These are phyloP conservation scores for Flaveria trinervia DNA, from an alignment of 129 eudicot species.

Conservation along the genomic window DNA sequence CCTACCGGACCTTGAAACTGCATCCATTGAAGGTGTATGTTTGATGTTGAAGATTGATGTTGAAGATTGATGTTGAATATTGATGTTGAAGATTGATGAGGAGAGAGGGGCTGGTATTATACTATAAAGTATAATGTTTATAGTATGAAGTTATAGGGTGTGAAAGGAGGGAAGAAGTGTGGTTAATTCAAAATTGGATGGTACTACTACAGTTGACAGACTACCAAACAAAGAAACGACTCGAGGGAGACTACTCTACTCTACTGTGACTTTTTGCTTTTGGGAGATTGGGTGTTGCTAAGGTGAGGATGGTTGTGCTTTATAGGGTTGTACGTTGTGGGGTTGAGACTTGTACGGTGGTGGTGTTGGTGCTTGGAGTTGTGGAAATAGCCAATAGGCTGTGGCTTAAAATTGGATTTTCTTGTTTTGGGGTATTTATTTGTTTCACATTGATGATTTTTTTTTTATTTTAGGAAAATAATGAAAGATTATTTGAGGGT, in stretches of 20 bases:
- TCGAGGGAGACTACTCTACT: not conserved
- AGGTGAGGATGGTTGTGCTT: not conserved
- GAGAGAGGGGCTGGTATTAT: conserved; percentile 16
- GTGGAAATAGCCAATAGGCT: not conserved
- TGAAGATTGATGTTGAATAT: too few species aligned
- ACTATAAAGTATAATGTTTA: not conserved
- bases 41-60: too few species aligned
- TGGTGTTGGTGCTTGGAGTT: not conserved
- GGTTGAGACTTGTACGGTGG: not conserved
- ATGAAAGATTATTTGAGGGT: not conserved
- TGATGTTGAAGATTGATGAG: not conserved
- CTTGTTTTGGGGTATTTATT: not conserved
- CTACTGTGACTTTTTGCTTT: too few species aligned
- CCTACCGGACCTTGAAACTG: conserved; percentile 30
- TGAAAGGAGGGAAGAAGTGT: conserved; percentile 39
- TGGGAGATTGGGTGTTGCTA: too few species aligned
- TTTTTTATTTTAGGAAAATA: too few species aligned
- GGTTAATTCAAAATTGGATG: conserved; percentile 30
- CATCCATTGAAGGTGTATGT: conserved; percentile 2
- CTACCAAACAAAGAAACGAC: conserved; percentile 24
- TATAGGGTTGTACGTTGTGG: not conserved
- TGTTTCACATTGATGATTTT: too few species aligned
- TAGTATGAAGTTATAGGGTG: not conserved
- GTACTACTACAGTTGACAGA: not conserved
- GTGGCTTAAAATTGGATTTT: conserved; percentile 1